These are phyloP conservation scores for Hanseniaspora nectarophila DNA, from an alignment of 805 yeast genomes.

Conservation along the genomic window DNA sequence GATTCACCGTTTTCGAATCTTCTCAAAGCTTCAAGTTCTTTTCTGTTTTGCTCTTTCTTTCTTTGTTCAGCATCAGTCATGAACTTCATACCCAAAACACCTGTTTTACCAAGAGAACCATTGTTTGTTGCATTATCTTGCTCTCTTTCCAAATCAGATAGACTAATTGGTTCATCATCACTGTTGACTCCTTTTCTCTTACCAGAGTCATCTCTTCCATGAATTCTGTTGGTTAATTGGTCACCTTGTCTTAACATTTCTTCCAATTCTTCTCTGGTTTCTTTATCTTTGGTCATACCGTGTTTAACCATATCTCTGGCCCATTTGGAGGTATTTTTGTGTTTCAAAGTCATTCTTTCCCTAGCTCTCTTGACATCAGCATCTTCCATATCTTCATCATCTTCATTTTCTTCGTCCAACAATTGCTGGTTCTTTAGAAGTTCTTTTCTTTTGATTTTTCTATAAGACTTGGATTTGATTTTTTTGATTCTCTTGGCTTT, in stretches of 20 bases:
- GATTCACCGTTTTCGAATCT: slow-evolving; percentile 34
- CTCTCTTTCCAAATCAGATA: slow-evolving; percentile 36
- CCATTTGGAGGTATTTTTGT: slow-evolving; percentile 81
- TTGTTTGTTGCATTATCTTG: slow-evolving; percentile 30
- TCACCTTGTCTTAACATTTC: slow-evolving; percentile 89
- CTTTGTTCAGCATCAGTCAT: slow-evolving; percentile 82
- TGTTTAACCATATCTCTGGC: slow-evolving; percentile 80
- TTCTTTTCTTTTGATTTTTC: slow-evolving; percentile 77
- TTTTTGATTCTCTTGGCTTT: slow-evolving; percentile 85
- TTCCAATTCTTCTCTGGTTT: slow-evolving; percentile 78
- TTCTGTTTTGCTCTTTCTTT: slow-evolving; percentile 46
- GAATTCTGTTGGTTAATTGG: slow-evolving; percentile 54
- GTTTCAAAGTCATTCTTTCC: slow-evolving; percentile 86
- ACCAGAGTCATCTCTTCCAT: slow-evolving; percentile 50
- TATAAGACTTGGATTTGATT: slow-evolving; percentile 84
- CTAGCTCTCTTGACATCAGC: slow-evolving; percentile 67
- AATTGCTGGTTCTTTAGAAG: slow-evolving; percentile 54
- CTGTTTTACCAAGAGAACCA: slow-evolving; percentile 60
- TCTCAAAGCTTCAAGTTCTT: slow-evolving; percentile 41
- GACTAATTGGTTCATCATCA: slow-evolving; percentile 35
- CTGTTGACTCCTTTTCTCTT: slow-evolving; percentile 32
- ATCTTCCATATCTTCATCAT: slow-evolving; percentile 45
- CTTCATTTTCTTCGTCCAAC: slow-evolving; percentile 41
- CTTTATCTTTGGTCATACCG: slow-evolving; percentile 79
- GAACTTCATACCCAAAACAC: slow-evolving; percentile 87